Percentiles rank a stretch among this genome's conserved stretches.
These are phyloP conservation scores for Hanseniaspora clermontiae DNA, from an alignment of 805 yeast species.

Conservation along the genomic window DNA sequence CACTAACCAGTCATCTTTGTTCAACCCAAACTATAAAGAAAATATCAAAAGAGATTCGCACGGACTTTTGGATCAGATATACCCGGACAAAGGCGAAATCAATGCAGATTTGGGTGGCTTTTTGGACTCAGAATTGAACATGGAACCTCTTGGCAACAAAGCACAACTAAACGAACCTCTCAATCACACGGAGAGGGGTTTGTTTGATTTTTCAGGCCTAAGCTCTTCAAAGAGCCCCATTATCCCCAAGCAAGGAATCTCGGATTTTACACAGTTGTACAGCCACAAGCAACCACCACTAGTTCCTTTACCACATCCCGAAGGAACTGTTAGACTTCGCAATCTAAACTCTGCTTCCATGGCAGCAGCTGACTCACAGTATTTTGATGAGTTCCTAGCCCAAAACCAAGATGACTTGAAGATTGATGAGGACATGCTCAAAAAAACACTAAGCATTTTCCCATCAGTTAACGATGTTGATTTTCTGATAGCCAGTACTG, in stretches of 20 bases:
- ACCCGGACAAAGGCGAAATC: neutral
- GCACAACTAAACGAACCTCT: neutral
- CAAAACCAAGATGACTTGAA: neutral
- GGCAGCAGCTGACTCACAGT: neutral
- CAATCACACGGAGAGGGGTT: neutral
- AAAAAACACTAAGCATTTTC: neutral
- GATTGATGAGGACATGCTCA: neutral
- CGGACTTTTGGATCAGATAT: conserved; percentile 13
- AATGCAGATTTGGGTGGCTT: neutral
- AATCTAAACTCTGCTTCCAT: neutral
- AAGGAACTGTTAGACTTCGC: neutral
- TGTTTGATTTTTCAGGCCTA: neutral
- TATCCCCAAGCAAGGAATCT: neutral
- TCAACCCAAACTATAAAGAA: neutral
- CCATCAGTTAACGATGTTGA: neutral
- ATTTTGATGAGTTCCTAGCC: neutral
- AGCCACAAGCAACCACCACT: neutral
- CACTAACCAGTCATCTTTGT: neutral
- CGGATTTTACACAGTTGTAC: neutral
- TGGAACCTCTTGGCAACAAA: no score
- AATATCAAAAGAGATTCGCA: conserved; percentile 6
- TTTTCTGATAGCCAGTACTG: neutral
- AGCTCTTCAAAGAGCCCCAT: neutral
- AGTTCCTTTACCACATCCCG: neutral
- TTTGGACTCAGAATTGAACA: neutral